These are phyloP conservation scores for Ogataea parapolymorpha DNA, from an alignment of 805 yeast species.

Conservation along the genomic window DNA sequence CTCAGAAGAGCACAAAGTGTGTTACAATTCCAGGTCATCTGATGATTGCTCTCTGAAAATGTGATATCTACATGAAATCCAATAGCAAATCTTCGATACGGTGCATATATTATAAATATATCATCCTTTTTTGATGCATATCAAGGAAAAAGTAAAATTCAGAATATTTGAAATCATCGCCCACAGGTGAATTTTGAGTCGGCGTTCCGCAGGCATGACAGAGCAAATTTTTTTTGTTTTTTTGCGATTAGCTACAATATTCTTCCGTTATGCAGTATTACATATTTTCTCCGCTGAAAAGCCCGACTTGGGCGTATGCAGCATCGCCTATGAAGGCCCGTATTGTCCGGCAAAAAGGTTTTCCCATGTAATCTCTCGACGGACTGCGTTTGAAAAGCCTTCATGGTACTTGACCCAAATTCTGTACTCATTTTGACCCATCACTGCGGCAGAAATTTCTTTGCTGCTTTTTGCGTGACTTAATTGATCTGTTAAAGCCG, in stretches of 20 bases:
- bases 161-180: neutral
- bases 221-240: neutral
- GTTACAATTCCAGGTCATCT: too few relatives aligned
- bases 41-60: too few relatives aligned
- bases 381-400: conserved; percentile 89
- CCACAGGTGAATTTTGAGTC: neutral
- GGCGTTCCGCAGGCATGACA: neutral
- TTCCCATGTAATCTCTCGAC: conserved; percentile 77
- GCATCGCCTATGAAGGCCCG: neutral
- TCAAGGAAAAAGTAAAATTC: neutral
- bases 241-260: neutral
- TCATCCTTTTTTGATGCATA: neutral
- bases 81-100: neutral
- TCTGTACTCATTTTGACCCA: conserved; percentile 32
- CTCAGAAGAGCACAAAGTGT: too few relatives aligned
- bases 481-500: conserved; percentile 14
- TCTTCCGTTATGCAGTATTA: neutral
- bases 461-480: conserved; percentile 14
- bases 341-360: conserved; percentile 45
- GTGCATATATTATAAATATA: too few relatives aligned
- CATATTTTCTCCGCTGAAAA: neutral
- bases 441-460: conserved; percentile 14
- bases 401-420: conserved; percentile 91
- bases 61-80: neutral
- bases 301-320: neutral